phyloP scores from a whole-genome alignment of 371 early-diverging fungal genomes.

The Gilbertella persicaria region DNA sequence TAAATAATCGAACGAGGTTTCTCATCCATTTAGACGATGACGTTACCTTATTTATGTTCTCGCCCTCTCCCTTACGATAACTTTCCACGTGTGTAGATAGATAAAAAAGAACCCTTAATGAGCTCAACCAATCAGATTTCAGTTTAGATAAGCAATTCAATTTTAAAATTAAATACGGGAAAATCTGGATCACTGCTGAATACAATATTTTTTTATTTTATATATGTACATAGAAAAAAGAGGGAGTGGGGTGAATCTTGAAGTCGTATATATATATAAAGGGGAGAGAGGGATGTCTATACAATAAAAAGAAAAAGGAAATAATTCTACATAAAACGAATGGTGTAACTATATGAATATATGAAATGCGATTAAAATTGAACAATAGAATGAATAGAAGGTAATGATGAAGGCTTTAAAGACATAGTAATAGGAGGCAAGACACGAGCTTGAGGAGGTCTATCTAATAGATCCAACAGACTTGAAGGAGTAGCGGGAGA shows the following conservation, averaged over 20 bases:
- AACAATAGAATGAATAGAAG: slow-evolving; percentile 27
- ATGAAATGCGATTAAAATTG: slow-evolving; percentile 10
- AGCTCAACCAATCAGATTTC: neutral
- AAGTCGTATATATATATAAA: neutral
- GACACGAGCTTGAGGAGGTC: slow-evolving; percentile 52
- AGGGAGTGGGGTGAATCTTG: neutral
- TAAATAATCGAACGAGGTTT: no score
- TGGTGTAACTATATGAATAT: neutral
- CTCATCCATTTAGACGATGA: no score
- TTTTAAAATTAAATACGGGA: slow-evolving; percentile 18
- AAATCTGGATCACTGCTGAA: slow-evolving; percentile 15
- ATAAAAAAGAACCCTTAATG: neutral
- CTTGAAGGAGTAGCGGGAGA: slow-evolving; percentile 6
- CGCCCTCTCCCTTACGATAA: no score
- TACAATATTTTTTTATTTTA: slow-evolving; percentile 1
- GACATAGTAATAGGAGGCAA: slow-evolving; percentile 41
- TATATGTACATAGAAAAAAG: neutral
- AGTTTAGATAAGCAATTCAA: slow-evolving; percentile 14
- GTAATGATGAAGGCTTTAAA: slow-evolving; percentile 17
- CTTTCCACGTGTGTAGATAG: neutral
- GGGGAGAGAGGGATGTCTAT: neutral
- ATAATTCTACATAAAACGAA: neutral
- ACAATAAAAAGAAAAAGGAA: neutral
- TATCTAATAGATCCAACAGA: slow-evolving; percentile 41
- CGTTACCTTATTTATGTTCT: no score